These are phyloP conservation scores for Thermothelomyces thermophilus DNA, from an alignment of 2,329 filamentous ascomycete genomes.

Conservation along the genomic window DNA sequence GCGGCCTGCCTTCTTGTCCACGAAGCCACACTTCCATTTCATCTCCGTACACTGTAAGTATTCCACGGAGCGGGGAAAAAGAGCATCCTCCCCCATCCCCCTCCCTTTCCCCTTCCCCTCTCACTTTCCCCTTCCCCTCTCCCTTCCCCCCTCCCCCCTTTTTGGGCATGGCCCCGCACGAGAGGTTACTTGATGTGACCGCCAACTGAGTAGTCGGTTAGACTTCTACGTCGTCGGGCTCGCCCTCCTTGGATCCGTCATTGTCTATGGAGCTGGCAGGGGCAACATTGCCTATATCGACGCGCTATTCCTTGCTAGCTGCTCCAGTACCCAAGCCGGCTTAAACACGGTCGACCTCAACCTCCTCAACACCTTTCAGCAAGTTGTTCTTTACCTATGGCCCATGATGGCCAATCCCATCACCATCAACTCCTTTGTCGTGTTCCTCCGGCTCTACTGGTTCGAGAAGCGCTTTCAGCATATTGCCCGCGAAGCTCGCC, in stretches of 20 bases:
- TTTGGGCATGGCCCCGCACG: too few species aligned
- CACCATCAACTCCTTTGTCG: conserved; percentile 75
- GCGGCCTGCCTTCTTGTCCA: conserved; percentile 52
- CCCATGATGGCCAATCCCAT: conserved; percentile 76
- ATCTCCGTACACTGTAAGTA: conserved; percentile 70
- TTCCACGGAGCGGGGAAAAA: not conserved
- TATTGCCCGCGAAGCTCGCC: conserved; percentile 66
- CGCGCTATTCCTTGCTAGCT: conserved; percentile 79
- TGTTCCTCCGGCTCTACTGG: conserved; percentile 92
- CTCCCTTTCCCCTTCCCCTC: too few species aligned
- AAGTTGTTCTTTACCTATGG: conserved; percentile 65
- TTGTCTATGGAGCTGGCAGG: conserved; percentile 58
- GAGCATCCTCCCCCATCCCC: not conserved
- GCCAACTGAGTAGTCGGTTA: conserved; percentile 28
- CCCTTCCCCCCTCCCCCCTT: too few species aligned
- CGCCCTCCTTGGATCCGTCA: conserved; percentile 65
- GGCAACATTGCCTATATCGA: conserved; percentile 71
- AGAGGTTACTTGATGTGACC: not conserved
- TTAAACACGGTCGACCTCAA: conserved; percentile 76
- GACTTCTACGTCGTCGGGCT: conserved; percentile 76
- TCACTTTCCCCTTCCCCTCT: too few species aligned
- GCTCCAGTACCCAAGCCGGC: conserved; percentile 84
- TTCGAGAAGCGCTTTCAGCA: conserved; percentile 94
- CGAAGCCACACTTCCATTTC: conserved; percentile 68
- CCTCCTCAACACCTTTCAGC: conserved; percentile 61